Evolutionary conservation across 257 asterid species (phyloP).

Genomic region (Apocynum venetum): DNA sequence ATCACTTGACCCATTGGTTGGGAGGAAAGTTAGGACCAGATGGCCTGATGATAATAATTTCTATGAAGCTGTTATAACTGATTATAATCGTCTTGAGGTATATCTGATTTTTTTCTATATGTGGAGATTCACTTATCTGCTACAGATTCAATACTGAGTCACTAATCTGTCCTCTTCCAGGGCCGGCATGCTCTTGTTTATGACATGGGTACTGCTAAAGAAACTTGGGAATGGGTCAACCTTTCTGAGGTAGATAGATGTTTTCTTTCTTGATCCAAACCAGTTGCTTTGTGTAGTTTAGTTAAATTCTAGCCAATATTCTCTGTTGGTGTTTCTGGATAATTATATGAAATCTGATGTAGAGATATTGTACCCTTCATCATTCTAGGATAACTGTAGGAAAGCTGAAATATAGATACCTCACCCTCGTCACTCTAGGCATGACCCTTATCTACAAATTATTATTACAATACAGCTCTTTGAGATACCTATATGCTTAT

Average conservation of each 20-base stretch:
- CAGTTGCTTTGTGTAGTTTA: background rate
- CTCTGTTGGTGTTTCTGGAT: background rate
- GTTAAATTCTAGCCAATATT: background rate
- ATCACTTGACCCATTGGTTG: conserved; percentile 54
- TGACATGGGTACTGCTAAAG: conserved; percentile 49
- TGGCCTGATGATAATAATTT: conserved; percentile 98
- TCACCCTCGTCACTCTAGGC: background rate
- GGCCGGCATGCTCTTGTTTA: conserved; percentile 72
- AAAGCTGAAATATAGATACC: background rate
- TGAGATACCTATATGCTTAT: background rate
- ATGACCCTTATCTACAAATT: background rate
- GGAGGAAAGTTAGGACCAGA: conserved; percentile 84
- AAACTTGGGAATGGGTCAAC: conserved; percentile 73
- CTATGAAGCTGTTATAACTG: conserved; percentile 83
- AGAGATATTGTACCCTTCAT: background rate
- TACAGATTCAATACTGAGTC: conserved; percentile 20
- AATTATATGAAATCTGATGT: background rate
- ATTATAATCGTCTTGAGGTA: conserved; percentile 67
- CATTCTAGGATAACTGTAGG: background rate
- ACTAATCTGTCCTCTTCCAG: conserved; percentile 34
- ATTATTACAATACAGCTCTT: background rate
- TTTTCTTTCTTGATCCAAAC: conserved; percentile 15
- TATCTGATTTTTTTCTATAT: conserved; percentile 7
- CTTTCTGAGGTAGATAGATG: conserved; percentile 50
- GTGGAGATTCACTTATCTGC: conserved; percentile 4